Evolutionary conservation across 306 rosid genomes (phyloP), one percentile per base, ranked within the genome.

Genomic region (Rosa persica): DNA sequence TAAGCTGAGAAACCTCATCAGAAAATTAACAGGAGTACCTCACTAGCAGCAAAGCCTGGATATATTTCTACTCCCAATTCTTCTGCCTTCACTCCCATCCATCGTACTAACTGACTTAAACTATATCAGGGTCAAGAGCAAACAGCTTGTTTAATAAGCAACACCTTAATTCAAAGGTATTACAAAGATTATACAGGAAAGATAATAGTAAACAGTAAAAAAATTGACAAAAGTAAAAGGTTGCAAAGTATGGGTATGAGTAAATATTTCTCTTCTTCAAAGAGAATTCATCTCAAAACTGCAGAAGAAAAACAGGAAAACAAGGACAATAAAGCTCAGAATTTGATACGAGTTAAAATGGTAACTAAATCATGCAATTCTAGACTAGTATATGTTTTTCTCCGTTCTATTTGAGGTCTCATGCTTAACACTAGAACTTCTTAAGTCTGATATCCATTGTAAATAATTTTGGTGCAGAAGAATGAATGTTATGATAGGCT

Each of bases 31-130:
- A 9, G 70, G 74, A 75, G 83, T 87, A 94, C 98, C 97, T 94
- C 97, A 76, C 94, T 92, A 72, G 97, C 98, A 81, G 97, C 93
- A 84, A 94, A 94, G 74, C 98, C 97, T 67, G 97, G 97, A 85
- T 90, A 94, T 87, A 94, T 90, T 86, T 94, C 98, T 69, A 94
- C 89, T 49, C 98, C 98, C 87, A 94, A 79, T 81, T 90, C 97
- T 88, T 94, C 98, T 23, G 98, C 98, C 89, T 94, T 92, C 76
- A 76, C 82, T 83, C 98, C 97, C 97, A 94, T 71, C 98, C 98
- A 94, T 49, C 97, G 93, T 39, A 90, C 88, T 77, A 94, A 88
- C 88, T 94, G 95, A 86, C 98, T 92, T 76, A 94, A 84, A 87
- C 98, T 94, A 78, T 81, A 89, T 73, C 69, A 82, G 78, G 73